Conservation (phyloP, 2,329 filamentous ascomycete genomes). For the Cercospora sp. region DNA sequence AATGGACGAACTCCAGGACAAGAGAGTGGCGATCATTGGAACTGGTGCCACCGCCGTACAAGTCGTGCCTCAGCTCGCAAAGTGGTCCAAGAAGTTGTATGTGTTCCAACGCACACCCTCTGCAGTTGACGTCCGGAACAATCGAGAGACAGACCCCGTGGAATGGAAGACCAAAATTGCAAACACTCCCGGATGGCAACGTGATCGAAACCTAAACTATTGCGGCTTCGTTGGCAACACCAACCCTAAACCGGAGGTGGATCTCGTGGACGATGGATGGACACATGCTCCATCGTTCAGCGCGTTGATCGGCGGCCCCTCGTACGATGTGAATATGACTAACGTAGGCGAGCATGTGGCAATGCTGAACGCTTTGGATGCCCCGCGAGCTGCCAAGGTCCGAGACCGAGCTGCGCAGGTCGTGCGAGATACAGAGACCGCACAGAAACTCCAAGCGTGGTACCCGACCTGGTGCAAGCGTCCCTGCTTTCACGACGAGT, state of each 20-base stretch:
- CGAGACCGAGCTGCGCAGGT: conserved; percentile 51
- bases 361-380: conserved; percentile 46
- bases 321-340: conserved; percentile 40
- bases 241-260: conserved; percentile 37
- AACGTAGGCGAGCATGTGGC: conserved; percentile 43
- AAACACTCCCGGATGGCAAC: conserved; percentile 52
- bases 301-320: conserved; percentile 42
- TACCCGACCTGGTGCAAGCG: conserved; percentile 65
- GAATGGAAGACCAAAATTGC: conserved; percentile 44
- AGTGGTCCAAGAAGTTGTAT: conserved; percentile 41
- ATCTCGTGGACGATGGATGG: conserved; percentile 45
- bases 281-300: conserved; percentile 23
- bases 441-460: conserved; percentile 58
- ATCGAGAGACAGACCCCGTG: conserved; percentile 45
- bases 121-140: conserved; percentile 39
- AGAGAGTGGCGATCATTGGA: conserved; percentile 47
- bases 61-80: conserved; percentile 43
- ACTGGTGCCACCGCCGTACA: conserved; percentile 50
- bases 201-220: conserved; percentile 49
- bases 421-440: conserved; percentile 56
- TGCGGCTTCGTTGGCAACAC: conserved; percentile 41
- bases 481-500: conserved; percentile 44
- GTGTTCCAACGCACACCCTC: conserved; percentile 50
- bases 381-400: conserved; percentile 46
- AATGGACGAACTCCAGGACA: conserved; percentile 43